A percentile compares a stretch with the other conserved stretches of the same genome.
Evolutionary conservation across 2,329 filamentous ascomycete genomes (phyloP).

Genomic region (Tolypocladium amazonense): DNA sequence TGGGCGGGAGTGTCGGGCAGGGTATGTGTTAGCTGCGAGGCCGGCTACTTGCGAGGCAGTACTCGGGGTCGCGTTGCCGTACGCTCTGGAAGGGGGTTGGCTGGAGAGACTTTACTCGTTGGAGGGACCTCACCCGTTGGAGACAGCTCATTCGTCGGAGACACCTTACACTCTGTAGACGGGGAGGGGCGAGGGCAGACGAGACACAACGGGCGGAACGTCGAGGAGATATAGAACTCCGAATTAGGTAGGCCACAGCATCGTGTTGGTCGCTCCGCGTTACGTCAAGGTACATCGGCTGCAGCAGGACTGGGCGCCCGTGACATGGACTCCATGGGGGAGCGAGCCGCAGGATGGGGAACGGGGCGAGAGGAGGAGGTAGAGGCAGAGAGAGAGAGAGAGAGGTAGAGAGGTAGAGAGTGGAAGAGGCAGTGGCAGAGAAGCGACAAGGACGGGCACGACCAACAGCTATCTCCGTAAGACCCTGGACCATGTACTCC

Average conservation of each 20-base stretch:
- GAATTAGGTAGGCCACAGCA: slow-evolving; percentile 12
- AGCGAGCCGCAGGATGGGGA: neutral
- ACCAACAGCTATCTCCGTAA: slow-evolving; percentile 4
- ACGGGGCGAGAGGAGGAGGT: neutral
- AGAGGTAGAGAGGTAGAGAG: neutral
- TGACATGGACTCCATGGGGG: neutral
- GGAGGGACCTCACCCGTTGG: neutral
- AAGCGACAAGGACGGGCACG: neutral
- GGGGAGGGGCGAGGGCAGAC: neutral
- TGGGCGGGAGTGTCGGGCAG: neutral
- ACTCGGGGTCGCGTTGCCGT: neutral
- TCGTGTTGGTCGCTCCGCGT: slow-evolving; percentile 5
- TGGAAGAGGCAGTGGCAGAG: neutral
- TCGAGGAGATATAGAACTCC: slow-evolving; percentile 15
- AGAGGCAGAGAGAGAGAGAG: neutral
- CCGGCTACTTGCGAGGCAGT: neutral
- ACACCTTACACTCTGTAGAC: neutral
- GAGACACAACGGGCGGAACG: slow-evolving; percentile 4
- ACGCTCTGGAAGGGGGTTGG: neutral
- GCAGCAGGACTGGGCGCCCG: neutral
- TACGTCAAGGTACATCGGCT: slow-evolving; percentile 17
- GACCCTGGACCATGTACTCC: slow-evolving; percentile 6
- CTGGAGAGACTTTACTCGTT: neutral
- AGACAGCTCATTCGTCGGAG: neutral
- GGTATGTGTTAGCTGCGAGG: neutral